These are phyloP conservation scores for Gliomastix tumulicola DNA, from an alignment of 2,329 filamentous ascomycete genomes.

Conservation along the genomic window DNA sequence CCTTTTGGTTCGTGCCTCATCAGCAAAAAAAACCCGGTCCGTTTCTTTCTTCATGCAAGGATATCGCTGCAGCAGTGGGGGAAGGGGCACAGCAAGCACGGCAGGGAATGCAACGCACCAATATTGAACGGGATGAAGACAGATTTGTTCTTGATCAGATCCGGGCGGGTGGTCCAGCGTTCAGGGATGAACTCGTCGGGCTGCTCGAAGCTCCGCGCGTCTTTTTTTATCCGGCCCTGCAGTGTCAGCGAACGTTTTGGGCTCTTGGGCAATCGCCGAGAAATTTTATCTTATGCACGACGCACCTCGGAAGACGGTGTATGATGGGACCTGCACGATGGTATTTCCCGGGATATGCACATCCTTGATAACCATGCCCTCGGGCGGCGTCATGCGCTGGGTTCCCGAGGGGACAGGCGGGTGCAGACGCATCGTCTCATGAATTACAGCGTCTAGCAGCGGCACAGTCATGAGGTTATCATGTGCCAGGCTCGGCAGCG, in stretches of 20 bases:
- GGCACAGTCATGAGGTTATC: conserved; percentile 2
- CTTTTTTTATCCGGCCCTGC: too few relatives aligned
- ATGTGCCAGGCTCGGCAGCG: not conserved
- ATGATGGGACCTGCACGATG: conserved; percentile 19
- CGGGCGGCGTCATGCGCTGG: conserved; percentile 23
- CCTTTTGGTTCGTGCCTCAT: not conserved
- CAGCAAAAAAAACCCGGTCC: too few relatives aligned
- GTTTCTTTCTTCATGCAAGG: too few relatives aligned
- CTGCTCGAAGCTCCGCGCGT: conserved; percentile 8
- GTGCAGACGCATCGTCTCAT: conserved; percentile 27
- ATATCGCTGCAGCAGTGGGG: too few relatives aligned
- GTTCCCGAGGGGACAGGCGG: conserved; percentile 23
- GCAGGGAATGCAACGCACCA: conserved; percentile 10
- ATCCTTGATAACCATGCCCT: conserved; percentile 23
- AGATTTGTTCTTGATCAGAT: conserved; percentile 13
- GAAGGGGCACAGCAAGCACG: too few relatives aligned
- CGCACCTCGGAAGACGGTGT: conserved; percentile 4
- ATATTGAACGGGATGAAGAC: conserved; percentile 16
- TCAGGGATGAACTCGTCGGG: conserved; percentile 22
- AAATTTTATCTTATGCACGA: not conserved
- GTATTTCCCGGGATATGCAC: conserved; percentile 25
- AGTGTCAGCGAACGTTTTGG: too few relatives aligned
- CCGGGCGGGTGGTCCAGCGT: conserved; percentile 20
- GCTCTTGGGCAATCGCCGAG: too few relatives aligned
- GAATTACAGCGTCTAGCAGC: conserved; percentile 24